phyloP scores from a whole-genome alignment of 148 eudicot species.

The Cornus florida region DNA sequence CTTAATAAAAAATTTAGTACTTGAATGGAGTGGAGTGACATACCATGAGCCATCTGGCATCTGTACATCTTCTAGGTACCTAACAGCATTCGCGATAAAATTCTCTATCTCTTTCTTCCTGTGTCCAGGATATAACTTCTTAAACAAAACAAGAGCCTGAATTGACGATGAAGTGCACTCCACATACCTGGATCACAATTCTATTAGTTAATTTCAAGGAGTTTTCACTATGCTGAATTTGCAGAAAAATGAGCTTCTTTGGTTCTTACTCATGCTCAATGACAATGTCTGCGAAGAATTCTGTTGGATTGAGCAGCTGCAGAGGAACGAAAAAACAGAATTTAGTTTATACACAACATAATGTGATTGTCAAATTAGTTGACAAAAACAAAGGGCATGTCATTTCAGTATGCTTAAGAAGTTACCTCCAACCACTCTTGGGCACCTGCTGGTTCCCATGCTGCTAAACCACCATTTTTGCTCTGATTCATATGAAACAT shows the following conservation, averaged over 20 bases:
- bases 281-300: conserved; percentile 45
- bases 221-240: no score
- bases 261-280: conserved; percentile 39
- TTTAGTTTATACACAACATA: conserved; percentile 10
- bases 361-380: no score
- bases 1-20: no score
- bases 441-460: conserved; percentile 46
- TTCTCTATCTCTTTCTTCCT: conserved; percentile 39
- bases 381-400: no score
- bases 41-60: no score
- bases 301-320: conserved; percentile 58
- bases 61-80: no score
- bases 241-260: no score
- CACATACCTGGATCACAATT: no score
- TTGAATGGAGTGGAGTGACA: no score
- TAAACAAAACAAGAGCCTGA: conserved; percentile 42
- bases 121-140: conserved; percentile 39
- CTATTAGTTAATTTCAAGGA: no score
- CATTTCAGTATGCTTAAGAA: no score
- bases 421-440: conserved; percentile 39
- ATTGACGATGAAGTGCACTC: no score
- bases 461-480: conserved; percentile 50
- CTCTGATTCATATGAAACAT: conserved; percentile 23
- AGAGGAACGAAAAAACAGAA: background rate
- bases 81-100: conserved; percentile 17